phyloP scores from a whole-genome alignment of 2,329 filamentous ascomycete genomes.

The Coniochaeta prunicola region DNA sequence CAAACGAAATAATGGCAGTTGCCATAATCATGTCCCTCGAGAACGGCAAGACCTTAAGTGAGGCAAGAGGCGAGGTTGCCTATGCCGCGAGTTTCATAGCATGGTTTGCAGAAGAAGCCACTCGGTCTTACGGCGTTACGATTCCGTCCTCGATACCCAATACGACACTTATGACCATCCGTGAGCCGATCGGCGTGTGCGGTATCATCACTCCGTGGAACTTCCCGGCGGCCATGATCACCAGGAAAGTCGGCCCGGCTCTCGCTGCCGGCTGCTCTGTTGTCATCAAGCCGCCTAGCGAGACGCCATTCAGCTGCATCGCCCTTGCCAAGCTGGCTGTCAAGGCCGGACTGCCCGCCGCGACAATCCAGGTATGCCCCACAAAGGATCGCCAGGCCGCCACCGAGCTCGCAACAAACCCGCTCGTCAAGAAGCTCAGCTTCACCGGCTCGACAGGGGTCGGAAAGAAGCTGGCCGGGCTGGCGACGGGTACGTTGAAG shows the following conservation, averaged over 20 bases:
- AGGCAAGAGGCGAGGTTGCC: slow-evolving; percentile 50
- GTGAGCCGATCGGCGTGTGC: slow-evolving; percentile 61
- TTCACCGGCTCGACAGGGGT: slow-evolving; percentile 59
- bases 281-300: slow-evolving; percentile 62
- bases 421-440: slow-evolving; percentile 42
- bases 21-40: slow-evolving; percentile 60
- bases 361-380: slow-evolving; percentile 37
- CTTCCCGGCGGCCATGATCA: slow-evolving; percentile 47
- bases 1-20: background rate
- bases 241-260: slow-evolving; percentile 36
- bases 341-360: slow-evolving; percentile 60
- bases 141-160: slow-evolving; percentile 52
- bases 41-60: slow-evolving; percentile 59
- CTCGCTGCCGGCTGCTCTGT: slow-evolving; percentile 66
- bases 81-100: slow-evolving; percentile 55
- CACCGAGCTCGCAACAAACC: slow-evolving; percentile 5
- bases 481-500: slow-evolving; percentile 54
- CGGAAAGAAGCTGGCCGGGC: slow-evolving; percentile 49
- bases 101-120: slow-evolving; percentile 58
- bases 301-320: slow-evolving; percentile 62
- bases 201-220: slow-evolving; percentile 63
- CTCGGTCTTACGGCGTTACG: slow-evolving; percentile 49
- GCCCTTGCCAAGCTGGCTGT: slow-evolving; percentile 58
- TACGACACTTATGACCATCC: slow-evolving; percentile 55
- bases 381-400: background rate